These are phyloP conservation scores for Gardenia jasminoides DNA, from an alignment of 257 asterid genomes.

Conservation along the genomic window DNA sequence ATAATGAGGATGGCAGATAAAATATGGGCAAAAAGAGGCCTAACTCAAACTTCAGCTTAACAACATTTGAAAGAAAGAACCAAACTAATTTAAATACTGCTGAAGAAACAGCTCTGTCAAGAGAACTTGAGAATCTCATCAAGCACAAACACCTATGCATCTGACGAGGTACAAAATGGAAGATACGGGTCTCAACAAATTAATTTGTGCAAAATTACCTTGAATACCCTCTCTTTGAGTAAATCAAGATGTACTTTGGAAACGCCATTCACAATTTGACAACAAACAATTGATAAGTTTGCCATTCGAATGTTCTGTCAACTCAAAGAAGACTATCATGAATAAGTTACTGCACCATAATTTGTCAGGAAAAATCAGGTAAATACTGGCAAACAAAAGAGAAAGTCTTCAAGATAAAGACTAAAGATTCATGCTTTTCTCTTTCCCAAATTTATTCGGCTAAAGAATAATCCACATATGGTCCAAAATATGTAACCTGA, in stretches of 20 bases:
- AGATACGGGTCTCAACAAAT: not conserved
- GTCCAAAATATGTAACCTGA: not conserved
- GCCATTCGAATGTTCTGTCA: slow-evolving; percentile 47
- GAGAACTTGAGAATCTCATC: not conserved
- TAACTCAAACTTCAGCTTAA: not conserved
- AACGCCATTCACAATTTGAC: slow-evolving; percentile 52
- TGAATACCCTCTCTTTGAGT: slow-evolving; percentile 42
- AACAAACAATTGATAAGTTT: slow-evolving; percentile 49
- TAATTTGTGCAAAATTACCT: slow-evolving; percentile 27
- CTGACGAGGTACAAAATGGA: slow-evolving; percentile 11
- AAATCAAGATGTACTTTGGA: slow-evolving; percentile 44
- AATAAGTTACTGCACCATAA: slow-evolving; percentile 1
- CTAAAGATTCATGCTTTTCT: not conserved
- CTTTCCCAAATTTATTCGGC: not conserved
- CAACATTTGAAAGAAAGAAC: not conserved
- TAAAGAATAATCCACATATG: not conserved
- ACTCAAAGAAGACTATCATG: slow-evolving; percentile 8
- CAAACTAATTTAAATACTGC: not conserved
- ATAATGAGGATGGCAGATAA: not conserved
- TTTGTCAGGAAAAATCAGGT: not conserved
- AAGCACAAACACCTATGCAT: slow-evolving; percentile 1
- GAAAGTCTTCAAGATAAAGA: not conserved
- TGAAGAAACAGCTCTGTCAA: not conserved
- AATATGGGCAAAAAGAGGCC: not conserved
- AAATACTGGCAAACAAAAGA: not conserved